A percentile compares a stretch with the other conserved stretches of the same genome.
phyloP scores from a whole-genome alignment of 768 basidiomycete species.

The Coprinopsis strossmayeri region DNA sequence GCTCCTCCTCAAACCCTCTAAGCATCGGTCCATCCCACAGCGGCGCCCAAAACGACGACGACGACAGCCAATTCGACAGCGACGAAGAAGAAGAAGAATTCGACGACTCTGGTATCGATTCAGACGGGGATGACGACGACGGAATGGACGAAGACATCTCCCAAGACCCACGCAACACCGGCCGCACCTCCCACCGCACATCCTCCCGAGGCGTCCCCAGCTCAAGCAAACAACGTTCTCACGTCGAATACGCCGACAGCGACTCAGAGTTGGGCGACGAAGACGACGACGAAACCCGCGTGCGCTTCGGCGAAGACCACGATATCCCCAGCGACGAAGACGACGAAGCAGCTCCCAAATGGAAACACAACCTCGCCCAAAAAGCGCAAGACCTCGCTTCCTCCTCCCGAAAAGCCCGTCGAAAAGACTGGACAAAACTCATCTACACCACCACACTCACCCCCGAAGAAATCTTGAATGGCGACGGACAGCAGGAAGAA shows the following conservation, averaged over 20 bases:
- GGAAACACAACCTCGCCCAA: slow-evolving; percentile 64
- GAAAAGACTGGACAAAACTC: slow-evolving; percentile 77
- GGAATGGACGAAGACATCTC: slow-evolving; percentile 15
- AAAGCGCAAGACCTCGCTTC: slow-evolving; percentile 36
- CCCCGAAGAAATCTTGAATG: slow-evolving; percentile 58
- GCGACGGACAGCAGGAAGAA: slow-evolving; percentile 25
- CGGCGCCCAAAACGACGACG: slow-evolving; percentile 22
- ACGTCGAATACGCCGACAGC: slow-evolving; percentile 67
- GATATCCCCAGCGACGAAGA: slow-evolving; percentile 45
- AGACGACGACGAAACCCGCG: slow-evolving; percentile 33
- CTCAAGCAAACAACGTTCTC: slow-evolving; percentile 29
- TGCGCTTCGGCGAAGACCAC: slow-evolving; percentile 41
- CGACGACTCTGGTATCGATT: slow-evolving; percentile 25
- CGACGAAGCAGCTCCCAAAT: slow-evolving; percentile 45
- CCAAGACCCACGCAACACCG: slow-evolving; percentile 32
- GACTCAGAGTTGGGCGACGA: slow-evolving; percentile 63
- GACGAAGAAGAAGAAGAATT: slow-evolving; percentile 26
- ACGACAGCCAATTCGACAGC: slow-evolving; percentile 23
- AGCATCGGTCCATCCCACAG: slow-evolving; percentile 34
- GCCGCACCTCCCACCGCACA: slow-evolving; percentile 45
- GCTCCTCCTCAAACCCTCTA: slow-evolving; percentile 70
- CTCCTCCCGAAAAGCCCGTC: slow-evolving; percentile 30
- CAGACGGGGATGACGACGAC: slow-evolving; percentile 22
- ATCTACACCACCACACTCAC: slow-evolving; percentile 71
- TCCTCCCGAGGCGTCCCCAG: slow-evolving; percentile 34